Base-by-base conservation (phyloP, 805 yeast species). In the Ogataea nakhonphanomensis region DNA sequence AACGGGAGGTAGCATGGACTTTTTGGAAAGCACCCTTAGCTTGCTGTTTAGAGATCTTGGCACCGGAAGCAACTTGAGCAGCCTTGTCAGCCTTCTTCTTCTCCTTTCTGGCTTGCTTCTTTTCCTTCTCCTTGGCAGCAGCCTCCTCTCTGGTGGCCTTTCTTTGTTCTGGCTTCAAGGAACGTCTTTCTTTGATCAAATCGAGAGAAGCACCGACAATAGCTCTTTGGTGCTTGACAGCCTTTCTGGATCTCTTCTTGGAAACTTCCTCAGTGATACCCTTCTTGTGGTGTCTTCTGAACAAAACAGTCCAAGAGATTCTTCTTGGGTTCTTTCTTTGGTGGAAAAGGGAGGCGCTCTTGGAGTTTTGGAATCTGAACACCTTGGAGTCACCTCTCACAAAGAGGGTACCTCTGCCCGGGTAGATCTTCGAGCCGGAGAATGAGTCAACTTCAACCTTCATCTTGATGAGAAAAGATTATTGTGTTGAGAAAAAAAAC, bases 271-370 rank as follows among this genome's bases (percentile, higher is more conserved):
- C 99, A 67, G 96, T 82, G 70, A 91, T 81, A 79, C 99, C 99
- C 80, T 93, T 93, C 85, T 88, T 89, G 95, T 93, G 98, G 79
- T 91, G 96, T 78, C 95, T 87, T 84, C 99, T 91, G 91, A 78
- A 93, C 66, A 93, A 81, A 67, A 91, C 97, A 59, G 99, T 93
- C 99, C 99, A 93, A 56, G 98, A 82, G 71, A 93, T 82, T 83
- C 96, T 86, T 84, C 99, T 90, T 78, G 99, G 99, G 90, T 93
- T 93, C 95, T 93, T 93, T 84, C 97, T 89, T 81, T 93, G 99
- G 69, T 83, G 81, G 93, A 93, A 93, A 67, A 93, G 84, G 70
- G 98, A 89, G 65, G 95, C 91, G 69, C 95, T 81, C 78, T 93
- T 93, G 62, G 97, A 85, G 73, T 86, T 81, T 74, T 85, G 95